Conservation (phyloP, 192 early-diverging fungal genomes). For the Backusella luteola region DNA sequence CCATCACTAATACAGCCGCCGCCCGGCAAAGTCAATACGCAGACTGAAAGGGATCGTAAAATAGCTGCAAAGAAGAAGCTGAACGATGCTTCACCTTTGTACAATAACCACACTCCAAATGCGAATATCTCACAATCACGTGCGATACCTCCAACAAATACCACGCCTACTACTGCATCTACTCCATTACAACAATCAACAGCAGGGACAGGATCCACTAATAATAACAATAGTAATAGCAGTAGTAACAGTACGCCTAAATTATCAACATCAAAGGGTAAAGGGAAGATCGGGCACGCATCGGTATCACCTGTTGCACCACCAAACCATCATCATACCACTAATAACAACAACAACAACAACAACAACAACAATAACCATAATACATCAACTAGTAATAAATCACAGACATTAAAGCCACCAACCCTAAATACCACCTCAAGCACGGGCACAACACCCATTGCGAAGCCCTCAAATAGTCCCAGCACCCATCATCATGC, state of each 20-base stretch:
- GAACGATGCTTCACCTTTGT: neutral
- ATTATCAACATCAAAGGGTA: neutral
- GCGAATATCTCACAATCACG: neutral
- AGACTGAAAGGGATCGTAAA: neutral
- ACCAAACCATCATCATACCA: neutral
- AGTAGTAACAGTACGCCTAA: neutral
- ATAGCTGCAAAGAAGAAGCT: constrained; percentile 1
- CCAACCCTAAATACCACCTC: neutral
- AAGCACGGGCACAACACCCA: neutral
- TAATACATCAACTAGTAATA: neutral
- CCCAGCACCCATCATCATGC: neutral
- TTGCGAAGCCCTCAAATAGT: neutral
- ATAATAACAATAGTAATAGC: neutral
- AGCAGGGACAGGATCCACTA: neutral
- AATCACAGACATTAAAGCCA: neutral
- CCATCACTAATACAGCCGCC: constrained; percentile 15
- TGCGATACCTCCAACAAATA: neutral
- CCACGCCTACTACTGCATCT: neutral
- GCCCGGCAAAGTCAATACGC: neutral
- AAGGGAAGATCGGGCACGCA: neutral
- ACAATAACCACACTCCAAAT: neutral
- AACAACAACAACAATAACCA: neutral
- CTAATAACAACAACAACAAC: neutral
- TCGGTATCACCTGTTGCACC: neutral
- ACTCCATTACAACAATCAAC: neutral